A percentile compares a stretch with the other conserved stretches of the same genome.
phyloP scores from a whole-genome alignment of 176 grass and related monocot genomes.

The Melocanna baccifera region DNA sequence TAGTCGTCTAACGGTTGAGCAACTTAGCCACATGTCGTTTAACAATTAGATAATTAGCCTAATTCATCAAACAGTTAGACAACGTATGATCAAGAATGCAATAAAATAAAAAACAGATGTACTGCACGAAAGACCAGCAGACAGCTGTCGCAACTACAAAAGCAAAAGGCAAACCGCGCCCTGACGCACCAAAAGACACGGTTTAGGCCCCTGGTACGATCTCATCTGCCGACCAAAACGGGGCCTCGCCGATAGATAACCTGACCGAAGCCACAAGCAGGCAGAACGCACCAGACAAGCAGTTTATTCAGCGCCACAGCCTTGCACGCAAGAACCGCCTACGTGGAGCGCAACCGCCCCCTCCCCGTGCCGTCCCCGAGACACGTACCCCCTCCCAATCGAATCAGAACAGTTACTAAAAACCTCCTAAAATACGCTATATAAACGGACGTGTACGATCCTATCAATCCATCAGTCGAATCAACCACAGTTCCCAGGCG shows the following conservation, averaged over 20 bases:
- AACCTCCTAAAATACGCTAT: not conserved
- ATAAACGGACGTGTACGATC: not conserved
- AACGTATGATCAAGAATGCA: too few species aligned
- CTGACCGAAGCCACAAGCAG: not conserved
- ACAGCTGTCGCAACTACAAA: too few species aligned
- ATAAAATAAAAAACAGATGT: too few species aligned
- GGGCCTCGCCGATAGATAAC: not conserved
- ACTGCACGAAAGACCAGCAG: too few species aligned
- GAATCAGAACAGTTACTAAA: not conserved
- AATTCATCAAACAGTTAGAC: too few species aligned
- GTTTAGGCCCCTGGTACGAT: too few species aligned
- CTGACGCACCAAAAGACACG: too few species aligned
- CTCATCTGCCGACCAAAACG: too few species aligned
- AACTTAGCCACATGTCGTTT: too few species aligned
- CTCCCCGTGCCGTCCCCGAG: not conserved
- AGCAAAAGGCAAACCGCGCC: too few species aligned
- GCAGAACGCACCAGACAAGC: not conserved
- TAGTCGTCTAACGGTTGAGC: too few species aligned
- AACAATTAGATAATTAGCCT: too few species aligned
- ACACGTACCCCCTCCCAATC: slow-evolving; percentile 14
- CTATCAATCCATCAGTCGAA: not conserved
- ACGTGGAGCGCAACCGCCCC: not conserved
- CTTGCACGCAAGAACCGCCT: not conserved
- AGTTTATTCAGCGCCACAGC: not conserved
- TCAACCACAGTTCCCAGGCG: not conserved